A percentile compares a stretch with the other conserved stretches of the same genome.
Conservation (phyloP, 208 protist species). For the Acanthamoeba sp. region DNA sequence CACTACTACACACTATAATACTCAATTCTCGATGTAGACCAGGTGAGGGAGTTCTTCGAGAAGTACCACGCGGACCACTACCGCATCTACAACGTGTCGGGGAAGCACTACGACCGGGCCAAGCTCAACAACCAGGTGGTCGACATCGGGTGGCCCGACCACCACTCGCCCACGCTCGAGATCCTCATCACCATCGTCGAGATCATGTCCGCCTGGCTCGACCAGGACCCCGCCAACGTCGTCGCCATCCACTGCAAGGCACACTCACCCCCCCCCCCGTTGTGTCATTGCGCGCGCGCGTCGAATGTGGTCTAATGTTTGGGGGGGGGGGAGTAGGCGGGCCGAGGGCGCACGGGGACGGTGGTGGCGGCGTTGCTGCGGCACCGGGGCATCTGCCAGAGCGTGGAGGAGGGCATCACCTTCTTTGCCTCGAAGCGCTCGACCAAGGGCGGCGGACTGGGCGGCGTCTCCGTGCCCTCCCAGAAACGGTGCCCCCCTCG, state of each 20-base stretch:
- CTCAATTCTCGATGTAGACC: background rate
- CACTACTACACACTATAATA: no score
- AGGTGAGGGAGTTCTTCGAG: constrained; percentile 49
- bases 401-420: background rate
- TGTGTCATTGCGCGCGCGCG: background rate
- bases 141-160: constrained; percentile 51
- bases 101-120: constrained; percentile 42
- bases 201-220: constrained; percentile 42
- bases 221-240: constrained; percentile 46
- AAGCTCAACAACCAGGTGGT: constrained; percentile 51
- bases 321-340: background rate
- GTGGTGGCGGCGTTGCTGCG: constrained; percentile 35
- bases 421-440: constrained; percentile 46
- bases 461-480: constrained; percentile 29
- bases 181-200: constrained; percentile 47
- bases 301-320: background rate
- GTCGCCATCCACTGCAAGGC: constrained; percentile 63
- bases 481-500: background rate
- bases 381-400: constrained; percentile 26
- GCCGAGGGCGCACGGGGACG: background rate
- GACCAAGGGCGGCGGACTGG: constrained; percentile 42
- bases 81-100: constrained; percentile 58
- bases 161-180: constrained; percentile 47
- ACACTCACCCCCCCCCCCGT: background rate
- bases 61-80: constrained; percentile 48